Base-by-base conservation (phyloP, 306 rosid species). In the Sicyos edulis region DNA sequence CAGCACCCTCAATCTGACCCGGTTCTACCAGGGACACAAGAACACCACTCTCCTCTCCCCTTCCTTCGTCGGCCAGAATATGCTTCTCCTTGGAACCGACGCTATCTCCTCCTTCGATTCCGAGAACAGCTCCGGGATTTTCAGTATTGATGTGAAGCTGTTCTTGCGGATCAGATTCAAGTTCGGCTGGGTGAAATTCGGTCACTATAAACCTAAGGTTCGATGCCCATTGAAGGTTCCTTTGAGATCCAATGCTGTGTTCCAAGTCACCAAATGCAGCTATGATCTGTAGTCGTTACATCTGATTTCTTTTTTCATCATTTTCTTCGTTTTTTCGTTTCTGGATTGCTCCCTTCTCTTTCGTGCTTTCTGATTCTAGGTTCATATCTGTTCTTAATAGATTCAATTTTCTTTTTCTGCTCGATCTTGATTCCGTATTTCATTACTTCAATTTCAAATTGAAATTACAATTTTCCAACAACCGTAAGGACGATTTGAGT, bases 201-300 rank as follows among this genome's bases (percentile, higher is more conserved):
- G 74, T 17, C 53, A 58, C 15, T 58, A 56, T 14, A 76, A 76
- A 22, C 75, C 76, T 17, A 9, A 13, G 51, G 16, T 54, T 22
- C 51, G 7, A n/a, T 70, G 80, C 24, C 51, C 22, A 40, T 57
- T 77, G 75, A 77, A 77, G 20, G 76, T 77, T 16, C 75, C 80
- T 12, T 70, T 71, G 29, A 70, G 12, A 56, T 70, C 61, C 1
- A 68, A 60, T 22, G 61, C 32, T 37, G 70, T 16, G 8, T 77
- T 77, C 14, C 59, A 70, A 34, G 40, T 21, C 42, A 77, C 80
- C 24, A 57, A 58, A 3, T 73, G 76, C 45, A 71, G 75, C 75
- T 71, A 54, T 55, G 54, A 71, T 55, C n/a, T 71, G 32, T 71
- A 54, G 37, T 55, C 17, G 5, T 50, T 15, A 70, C 50, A 71